Percentiles rank a stretch among this genome's conserved stretches.
phyloP scores from a whole-genome alignment of 768 basidiomycete species.

The Postia placenta region DNA sequence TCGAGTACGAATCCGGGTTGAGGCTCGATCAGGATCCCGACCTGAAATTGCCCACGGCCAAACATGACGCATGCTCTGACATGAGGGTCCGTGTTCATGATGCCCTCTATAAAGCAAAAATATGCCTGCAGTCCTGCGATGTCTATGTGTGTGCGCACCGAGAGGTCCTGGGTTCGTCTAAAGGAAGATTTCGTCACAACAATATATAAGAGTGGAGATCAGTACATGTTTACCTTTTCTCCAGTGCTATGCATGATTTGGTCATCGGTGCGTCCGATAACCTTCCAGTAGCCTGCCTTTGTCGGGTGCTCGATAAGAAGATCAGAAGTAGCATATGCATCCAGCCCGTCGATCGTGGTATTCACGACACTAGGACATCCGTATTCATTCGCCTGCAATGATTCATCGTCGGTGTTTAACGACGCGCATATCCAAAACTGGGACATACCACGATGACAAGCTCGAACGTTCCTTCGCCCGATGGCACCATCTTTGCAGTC shows the following conservation, averaged over 20 bases:
- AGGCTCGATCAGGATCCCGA: slow-evolving; percentile 35
- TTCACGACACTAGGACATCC: slow-evolving; percentile 23
- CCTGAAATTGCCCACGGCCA: slow-evolving; percentile 33
- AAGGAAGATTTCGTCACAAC: background rate
- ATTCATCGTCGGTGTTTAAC: slow-evolving; percentile 1
- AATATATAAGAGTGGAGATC: background rate
- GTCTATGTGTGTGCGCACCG: slow-evolving; percentile 17
- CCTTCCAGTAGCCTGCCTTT: slow-evolving; percentile 28
- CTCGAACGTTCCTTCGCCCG: slow-evolving; percentile 14
- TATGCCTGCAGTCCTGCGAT: background rate
- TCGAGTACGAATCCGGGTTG: slow-evolving; percentile 24
- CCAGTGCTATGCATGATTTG: slow-evolving; percentile 39
- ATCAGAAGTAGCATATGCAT: slow-evolving; percentile 34
- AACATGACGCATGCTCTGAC: slow-evolving; percentile 31
- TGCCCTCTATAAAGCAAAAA: slow-evolving; percentile 22
- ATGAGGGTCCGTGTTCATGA: slow-evolving; percentile 29
- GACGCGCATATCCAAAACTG: slow-evolving; percentile 5
- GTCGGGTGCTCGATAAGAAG: slow-evolving; percentile 35
- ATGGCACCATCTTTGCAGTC: slow-evolving; percentile 8
- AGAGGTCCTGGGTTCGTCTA: slow-evolving; percentile 35
- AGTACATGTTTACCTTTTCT: slow-evolving; percentile 19
- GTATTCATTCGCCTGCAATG: slow-evolving; percentile 5
- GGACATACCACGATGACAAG: slow-evolving; percentile 14
- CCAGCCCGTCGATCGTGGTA: slow-evolving; percentile 22
- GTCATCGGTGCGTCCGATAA: slow-evolving; percentile 39